Conservation (phyloP, 2,329 filamentous ascomycete species). For the Aspergillus japonicus region DNA sequence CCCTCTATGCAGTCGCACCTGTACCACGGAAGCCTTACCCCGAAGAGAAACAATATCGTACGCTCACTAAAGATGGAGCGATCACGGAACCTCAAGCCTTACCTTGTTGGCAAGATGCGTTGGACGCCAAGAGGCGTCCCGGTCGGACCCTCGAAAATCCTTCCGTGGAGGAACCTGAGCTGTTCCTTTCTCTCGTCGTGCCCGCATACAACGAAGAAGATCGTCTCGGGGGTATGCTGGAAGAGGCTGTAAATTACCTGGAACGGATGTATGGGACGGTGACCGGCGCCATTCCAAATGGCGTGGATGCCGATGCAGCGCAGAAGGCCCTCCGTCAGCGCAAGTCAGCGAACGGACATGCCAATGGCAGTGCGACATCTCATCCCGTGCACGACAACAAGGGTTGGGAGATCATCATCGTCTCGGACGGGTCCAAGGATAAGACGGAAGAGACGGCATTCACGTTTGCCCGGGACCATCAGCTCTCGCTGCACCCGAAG, state of each 20-base stretch:
- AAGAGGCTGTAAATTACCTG: slow-evolving; percentile 86
- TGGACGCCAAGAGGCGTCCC: slow-evolving; percentile 61
- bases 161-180: slow-evolving; percentile 68
- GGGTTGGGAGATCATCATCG: slow-evolving; percentile 89
- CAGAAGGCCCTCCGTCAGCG: slow-evolving; percentile 24
- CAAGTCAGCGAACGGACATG: slow-evolving; percentile 28
- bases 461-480: slow-evolving; percentile 71
- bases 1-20: slow-evolving; percentile 74
- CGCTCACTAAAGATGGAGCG: slow-evolving; percentile 65
- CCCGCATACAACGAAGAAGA: slow-evolving; percentile 94
- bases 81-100: slow-evolving; percentile 57
- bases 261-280: slow-evolving; percentile 69
- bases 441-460: slow-evolving; percentile 76
- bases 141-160: slow-evolving; percentile 43
- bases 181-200: slow-evolving; percentile 89
- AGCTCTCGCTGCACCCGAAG: slow-evolving; percentile 50
- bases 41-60: slow-evolving; percentile 84
- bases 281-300: slow-evolving; percentile 18
- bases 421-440: slow-evolving; percentile 88
- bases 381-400: slow-evolving; percentile 27
- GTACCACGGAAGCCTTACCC: slow-evolving; percentile 70
- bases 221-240: slow-evolving; percentile 77
- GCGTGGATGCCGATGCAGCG: slow-evolving; percentile 3
- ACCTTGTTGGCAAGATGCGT: slow-evolving; percentile 84
- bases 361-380: slow-evolving; percentile 34